phyloP scores from a whole-genome alignment of 345 rosid species.

The Schrenkiella parvula region DNA sequence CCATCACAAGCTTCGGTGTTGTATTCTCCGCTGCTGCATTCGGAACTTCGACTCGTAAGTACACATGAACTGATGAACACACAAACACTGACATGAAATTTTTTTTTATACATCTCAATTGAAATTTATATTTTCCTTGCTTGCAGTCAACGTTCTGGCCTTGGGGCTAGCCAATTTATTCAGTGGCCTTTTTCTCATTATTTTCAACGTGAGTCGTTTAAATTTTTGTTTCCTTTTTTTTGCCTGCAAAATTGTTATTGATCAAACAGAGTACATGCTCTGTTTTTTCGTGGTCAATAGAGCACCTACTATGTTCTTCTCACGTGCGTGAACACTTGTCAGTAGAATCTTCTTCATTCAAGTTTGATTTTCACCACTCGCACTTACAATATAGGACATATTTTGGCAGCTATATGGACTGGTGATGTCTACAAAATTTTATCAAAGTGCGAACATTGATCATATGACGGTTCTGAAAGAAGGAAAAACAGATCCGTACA shows the following conservation, averaged over 20 bases:
- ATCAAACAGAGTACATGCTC: constrained; percentile 2
- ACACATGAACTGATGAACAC: background rate
- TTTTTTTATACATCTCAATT: background rate
- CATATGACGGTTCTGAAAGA: background rate
- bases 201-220: constrained; percentile 52
- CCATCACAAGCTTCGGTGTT: constrained; percentile 69
- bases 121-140: background rate
- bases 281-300: background rate
- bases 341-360: background rate
- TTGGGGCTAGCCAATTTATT: constrained; percentile 72
- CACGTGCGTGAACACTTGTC: background rate
- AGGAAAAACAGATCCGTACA: constrained; percentile 51
- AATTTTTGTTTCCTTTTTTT: background rate
- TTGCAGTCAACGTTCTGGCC: constrained; percentile 71
- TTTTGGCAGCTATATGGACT: constrained; percentile 24
- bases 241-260: background rate
- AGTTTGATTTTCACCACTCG: background rate
- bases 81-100: background rate
- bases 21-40: constrained; percentile 85
- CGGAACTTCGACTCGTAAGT: constrained; percentile 71
- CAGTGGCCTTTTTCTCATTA: constrained; percentile 59
- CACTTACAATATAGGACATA: background rate
- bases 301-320: background rate
- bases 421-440: background rate
- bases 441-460: background rate